Conservation (phyloP, 2,329 filamentous ascomycete genomes). For the Fusarium domesticum region DNA sequence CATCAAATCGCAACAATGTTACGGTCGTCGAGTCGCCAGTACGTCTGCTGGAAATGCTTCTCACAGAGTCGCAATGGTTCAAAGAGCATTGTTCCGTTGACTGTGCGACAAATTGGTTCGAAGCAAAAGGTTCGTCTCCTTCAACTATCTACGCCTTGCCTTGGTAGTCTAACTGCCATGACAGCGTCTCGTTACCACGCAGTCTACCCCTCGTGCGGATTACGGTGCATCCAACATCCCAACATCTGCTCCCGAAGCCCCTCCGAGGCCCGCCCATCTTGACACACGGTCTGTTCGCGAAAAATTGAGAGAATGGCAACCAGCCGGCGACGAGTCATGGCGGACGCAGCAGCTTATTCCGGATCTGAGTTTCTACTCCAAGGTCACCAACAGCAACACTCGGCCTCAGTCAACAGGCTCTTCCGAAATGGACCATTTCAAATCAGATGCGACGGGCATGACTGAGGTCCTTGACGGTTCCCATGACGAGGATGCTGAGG, state of each 20-base stretch:
- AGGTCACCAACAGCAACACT: conserved; percentile 32
- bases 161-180: conserved; percentile 4
- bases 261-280: background rate
- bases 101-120: conserved; percentile 7
- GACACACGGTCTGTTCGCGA: conserved; percentile 21
- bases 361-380: conserved; percentile 27
- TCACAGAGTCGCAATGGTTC: conserved; percentile 14
- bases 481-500: conserved; percentile 29
- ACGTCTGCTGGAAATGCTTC: conserved; percentile 36
- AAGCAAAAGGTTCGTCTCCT: conserved; percentile 15
- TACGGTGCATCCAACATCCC: conserved; percentile 18
- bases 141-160: background rate
- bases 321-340: conserved; percentile 1
- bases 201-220: conserved; percentile 2
- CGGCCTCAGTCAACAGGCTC: conserved; percentile 35
- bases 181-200: conserved; percentile 13
- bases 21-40: conserved; percentile 28
- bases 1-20: conserved; percentile 28
- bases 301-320: conserved; percentile 22
- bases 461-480: conserved; percentile 25
- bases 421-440: conserved; percentile 32
- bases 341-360: conserved; percentile 11
- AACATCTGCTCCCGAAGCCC: conserved; percentile 7
- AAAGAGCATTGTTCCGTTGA: conserved; percentile 1
- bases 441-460: conserved; percentile 22